phyloP scores from a whole-genome alignment of 2,329 filamentous ascomycete species.

The Ophiostoma fasciatum region DNA sequence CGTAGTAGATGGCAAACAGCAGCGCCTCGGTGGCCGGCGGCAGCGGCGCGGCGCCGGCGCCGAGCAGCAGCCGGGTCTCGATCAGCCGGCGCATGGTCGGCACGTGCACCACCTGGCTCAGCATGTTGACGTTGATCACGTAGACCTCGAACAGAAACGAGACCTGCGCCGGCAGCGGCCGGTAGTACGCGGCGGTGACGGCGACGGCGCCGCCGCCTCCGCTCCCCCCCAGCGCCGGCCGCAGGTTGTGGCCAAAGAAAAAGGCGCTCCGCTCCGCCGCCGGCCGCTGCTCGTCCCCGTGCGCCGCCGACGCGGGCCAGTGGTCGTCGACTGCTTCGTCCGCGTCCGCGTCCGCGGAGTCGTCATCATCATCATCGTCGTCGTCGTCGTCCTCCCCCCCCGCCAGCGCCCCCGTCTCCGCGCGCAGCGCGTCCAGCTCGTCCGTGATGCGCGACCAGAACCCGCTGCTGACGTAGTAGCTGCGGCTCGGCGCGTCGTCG shows the following conservation, averaged over 20 bases:
- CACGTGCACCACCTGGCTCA: slow-evolving; percentile 30
- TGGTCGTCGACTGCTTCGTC: background rate
- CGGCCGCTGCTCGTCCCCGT: slow-evolving; percentile 24
- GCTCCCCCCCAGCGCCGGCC: slow-evolving; percentile 11
- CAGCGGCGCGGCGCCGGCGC: slow-evolving; percentile 11
- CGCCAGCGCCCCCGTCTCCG: slow-evolving; percentile 21
- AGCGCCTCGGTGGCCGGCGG: slow-evolving; percentile 34
- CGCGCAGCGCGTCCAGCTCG: slow-evolving; percentile 33
- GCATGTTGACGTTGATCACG: slow-evolving; percentile 32
- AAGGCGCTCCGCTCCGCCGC: slow-evolving; percentile 34
- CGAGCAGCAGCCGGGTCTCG: slow-evolving; percentile 13
- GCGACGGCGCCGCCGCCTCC: no score
- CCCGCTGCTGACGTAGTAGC: slow-evolving; percentile 34
- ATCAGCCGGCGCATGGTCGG: slow-evolving; percentile 25
- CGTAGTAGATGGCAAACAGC: slow-evolving; percentile 43
- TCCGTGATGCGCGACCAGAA: slow-evolving; percentile 43
- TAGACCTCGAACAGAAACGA: slow-evolving; percentile 36
- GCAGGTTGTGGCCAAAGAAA: slow-evolving; percentile 32
- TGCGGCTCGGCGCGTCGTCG: slow-evolving; percentile 22
- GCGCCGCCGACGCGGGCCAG: background rate
- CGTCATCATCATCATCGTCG: slow-evolving; percentile 16
- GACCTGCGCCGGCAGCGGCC: slow-evolving; percentile 38
- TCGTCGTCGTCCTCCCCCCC: slow-evolving; percentile 13
- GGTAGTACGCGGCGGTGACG: slow-evolving; percentile 25
- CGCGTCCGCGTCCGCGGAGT: slow-evolving; percentile 11